Evolutionary conservation across 495 filamentous ascomycete species (phyloP), one percentile per base, ranked within the genome.

Genomic region (Tuber calosporum): DNA sequence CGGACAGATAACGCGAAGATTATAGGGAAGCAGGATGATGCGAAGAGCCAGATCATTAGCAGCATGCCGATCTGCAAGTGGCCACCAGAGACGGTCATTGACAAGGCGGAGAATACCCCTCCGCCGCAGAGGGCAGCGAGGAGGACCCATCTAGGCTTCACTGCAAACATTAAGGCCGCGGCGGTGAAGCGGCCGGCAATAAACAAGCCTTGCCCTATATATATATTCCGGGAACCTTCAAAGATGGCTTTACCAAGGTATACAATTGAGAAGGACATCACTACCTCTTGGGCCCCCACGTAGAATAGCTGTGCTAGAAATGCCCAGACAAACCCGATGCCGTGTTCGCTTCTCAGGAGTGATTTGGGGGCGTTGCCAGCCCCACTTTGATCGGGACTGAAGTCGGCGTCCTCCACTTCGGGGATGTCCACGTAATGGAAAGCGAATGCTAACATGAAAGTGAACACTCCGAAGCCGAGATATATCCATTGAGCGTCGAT

Each of bases 401-500:
- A 82, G 66, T 91, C 90, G 26, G 85, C 84, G 76, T 91, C 90
- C 1, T 87, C 87, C 5, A 89, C 88, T 82, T 91, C 90, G 5
- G 90, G 90, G 11, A 92, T 84, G 6, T 86, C 86, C 0, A 90
- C 81, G 77, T 91, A 91, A 74, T 87, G 89, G 80, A 90, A 90
- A 0, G 83, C 86, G 19, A 90, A 83, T 11, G 89, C 90, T 1
- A 92, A 84, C 9, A 89, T 80, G 22, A 90, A 84, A 68, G 86
- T 88, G 77, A 91, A 90, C 1, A 91, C 83, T 3, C 88, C 85
- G 69, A 90, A 90, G 48, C 87, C 89, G 6, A 92, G 87, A 71
- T 91, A 91, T 22, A 89, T 86, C 90, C 90, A 92, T 80, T 92
- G 90, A 1, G 90, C 87, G 72, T 89, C 84, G 34, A 90, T 86